These are phyloP conservation scores for Lolium perenne DNA, from an alignment of 176 grass and related monocot genomes.

Conservation along the genomic window DNA sequence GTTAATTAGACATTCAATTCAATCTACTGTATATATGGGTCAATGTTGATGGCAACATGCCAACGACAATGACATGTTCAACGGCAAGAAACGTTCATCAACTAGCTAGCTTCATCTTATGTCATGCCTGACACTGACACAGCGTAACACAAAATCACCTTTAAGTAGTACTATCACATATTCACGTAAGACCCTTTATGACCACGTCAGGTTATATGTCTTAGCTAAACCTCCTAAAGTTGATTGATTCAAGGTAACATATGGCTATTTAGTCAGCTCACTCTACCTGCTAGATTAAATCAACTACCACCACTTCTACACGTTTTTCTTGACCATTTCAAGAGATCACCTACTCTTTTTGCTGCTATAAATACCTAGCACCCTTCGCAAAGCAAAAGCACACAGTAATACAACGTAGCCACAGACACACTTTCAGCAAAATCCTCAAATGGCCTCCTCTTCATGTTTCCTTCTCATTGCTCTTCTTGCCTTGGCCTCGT, in stretches of 20 bases:
- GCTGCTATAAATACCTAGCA: conserved; percentile 1
- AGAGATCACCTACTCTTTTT: neutral
- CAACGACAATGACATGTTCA: neutral
- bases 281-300: neutral
- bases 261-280: neutral
- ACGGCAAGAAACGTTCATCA: neutral
- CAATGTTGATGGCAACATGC: neutral
- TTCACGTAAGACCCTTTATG: neutral
- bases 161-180: neutral
- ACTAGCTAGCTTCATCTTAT: neutral
- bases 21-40: neutral
- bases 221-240: neutral
- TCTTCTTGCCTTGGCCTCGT: neutral
- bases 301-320: neutral
- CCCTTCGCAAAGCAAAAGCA: neutral
- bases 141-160: neutral
- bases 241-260: neutral
- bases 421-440: neutral
- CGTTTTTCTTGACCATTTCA: neutral
- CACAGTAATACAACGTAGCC: neutral
- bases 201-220: neutral
- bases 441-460: neutral
- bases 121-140: conserved; percentile 2
- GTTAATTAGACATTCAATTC: neutral
- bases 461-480: neutral